Evolutionary conservation across 2,329 filamentous ascomycete genomes (phyloP).

Genomic region (Penicillium sp.): DNA sequence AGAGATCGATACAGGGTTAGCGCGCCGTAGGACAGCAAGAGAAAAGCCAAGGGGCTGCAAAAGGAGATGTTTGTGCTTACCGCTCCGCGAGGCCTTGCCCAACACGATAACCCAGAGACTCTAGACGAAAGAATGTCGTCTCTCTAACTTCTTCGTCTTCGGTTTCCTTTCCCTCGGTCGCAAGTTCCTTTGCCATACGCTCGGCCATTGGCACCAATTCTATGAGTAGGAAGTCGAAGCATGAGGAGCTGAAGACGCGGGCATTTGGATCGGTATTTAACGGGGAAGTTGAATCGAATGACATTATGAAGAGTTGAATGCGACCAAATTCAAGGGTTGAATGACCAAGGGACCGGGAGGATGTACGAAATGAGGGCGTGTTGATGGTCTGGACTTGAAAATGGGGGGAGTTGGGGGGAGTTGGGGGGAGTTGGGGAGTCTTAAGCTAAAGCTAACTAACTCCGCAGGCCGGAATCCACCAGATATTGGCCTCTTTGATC

Average conservation of each 20-base stretch:
- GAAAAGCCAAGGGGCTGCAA: neutral
- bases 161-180: conserved; percentile 27
- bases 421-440: neutral
- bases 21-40: neutral
- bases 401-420: neutral
- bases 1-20: neutral
- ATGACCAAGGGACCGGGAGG: neutral
- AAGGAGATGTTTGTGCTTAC: conserved; percentile 45
- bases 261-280: conserved; percentile 71
- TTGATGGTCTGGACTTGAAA: neutral
- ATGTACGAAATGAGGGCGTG: neutral
- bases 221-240: conserved; percentile 91
- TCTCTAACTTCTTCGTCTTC: conserved; percentile 74
- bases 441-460: neutral
- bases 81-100: conserved; percentile 89
- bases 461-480: neutral
- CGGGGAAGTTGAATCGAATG: conserved; percentile 68
- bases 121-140: conserved; percentile 78
- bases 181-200: conserved; percentile 72
- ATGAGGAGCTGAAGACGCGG: conserved; percentile 76
- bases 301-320: conserved; percentile 54
- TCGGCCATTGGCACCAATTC: conserved; percentile 94
- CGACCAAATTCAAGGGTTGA: neutral
- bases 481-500: neutral
- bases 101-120: conserved; percentile 83